phyloP scores from a whole-genome alignment of 2,329 filamentous ascomycete species.

The Epichloe scottii region DNA sequence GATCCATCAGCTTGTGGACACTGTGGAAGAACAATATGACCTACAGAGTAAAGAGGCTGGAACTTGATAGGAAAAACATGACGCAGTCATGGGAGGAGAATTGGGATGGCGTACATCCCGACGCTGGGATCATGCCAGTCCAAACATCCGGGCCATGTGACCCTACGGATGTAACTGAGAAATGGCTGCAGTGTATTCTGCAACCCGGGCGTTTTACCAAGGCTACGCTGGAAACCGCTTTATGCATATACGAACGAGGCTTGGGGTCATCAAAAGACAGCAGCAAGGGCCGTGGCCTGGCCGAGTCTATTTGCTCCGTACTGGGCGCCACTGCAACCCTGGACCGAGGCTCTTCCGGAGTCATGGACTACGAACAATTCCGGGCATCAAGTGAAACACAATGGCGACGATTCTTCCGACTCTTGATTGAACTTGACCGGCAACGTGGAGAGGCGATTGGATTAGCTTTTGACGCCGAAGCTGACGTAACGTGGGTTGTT shows the following conservation, averaged over 20 bases:
- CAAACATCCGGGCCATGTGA: conserved; percentile 51
- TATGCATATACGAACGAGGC: conserved; percentile 67
- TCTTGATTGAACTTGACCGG: conserved; percentile 76
- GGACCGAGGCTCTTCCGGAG: conserved; percentile 46
- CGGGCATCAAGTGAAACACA: conserved; percentile 63
- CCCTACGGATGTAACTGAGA: conserved; percentile 59
- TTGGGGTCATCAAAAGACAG: conserved; percentile 24
- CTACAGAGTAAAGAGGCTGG: conserved; percentile 61
- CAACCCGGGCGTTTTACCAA: conserved; percentile 71
- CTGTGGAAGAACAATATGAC: conserved; percentile 77
- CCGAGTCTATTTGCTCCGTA: conserved; percentile 63
- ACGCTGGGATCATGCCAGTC: conserved; percentile 40
- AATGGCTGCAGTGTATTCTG: conserved; percentile 77
- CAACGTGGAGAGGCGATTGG: conserved; percentile 72
- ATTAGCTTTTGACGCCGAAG: conserved; percentile 58
- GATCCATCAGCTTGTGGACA: conserved; percentile 54
- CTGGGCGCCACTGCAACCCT: conserved; percentile 58
- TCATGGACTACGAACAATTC: conserved; percentile 65
- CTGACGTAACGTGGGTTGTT: conserved; percentile 69
- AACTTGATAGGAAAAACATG: conserved; percentile 56
- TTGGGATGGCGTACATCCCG: conserved; percentile 59
- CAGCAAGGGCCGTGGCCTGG: conserved; percentile 43
- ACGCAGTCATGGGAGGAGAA: conserved; percentile 47
- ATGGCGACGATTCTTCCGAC: conserved; percentile 81
- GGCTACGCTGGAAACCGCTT: conserved; percentile 69